Base-by-base conservation (phyloP, 129 eudicot genomes). In the Gnaphalium uliginosum region DNA sequence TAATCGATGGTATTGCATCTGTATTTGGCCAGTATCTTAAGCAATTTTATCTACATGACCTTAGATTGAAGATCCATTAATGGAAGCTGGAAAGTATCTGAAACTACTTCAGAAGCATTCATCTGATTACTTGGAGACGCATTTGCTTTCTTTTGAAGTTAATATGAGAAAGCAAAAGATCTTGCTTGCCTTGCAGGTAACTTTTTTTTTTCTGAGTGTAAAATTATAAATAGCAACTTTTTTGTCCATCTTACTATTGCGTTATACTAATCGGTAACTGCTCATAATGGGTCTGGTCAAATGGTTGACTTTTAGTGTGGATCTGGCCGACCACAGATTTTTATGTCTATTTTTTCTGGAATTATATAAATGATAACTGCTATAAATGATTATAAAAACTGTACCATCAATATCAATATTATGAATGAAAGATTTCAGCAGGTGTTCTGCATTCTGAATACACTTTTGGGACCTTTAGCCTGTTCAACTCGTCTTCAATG, bases 51-150 rank as follows among this genome's bases (percentile, higher is more conserved):
- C 29, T 69, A 9, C 54, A 33, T 79, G 67, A 58, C 35, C 73
- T 46, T 63, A 94, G 99, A 86, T 89, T 66, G 99, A 94, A 81
- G 99, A 87, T 78, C 97, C 97, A 60, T 74, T 94, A 78, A 58
- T 84, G 81, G 99, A 94, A 84, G 97, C 97, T 59, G 89, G 96
- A 30, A 94, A 94, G 83, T 94, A 87, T 79, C 77, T 94, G 85
- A 94, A 94, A 87, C 89, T 91, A 57, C 97, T 94, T 84, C 96
- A 90, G 83, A 89, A 84, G 83, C 92, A 94, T 80, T 94, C 99
- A 69, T 79, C 93, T 69, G 93, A 94, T 79, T 79, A 79, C 80
- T 79, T 94, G 64, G 97, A 91, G 86, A 94, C 99, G 15, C 97
- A 94, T 78, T 83, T 94, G 41, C 88, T 91, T 41, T 94, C 99